These are phyloP conservation scores for Boletellus ananiceps DNA, from an alignment of 768 basidiomycete species.

Conservation along the genomic window DNA sequence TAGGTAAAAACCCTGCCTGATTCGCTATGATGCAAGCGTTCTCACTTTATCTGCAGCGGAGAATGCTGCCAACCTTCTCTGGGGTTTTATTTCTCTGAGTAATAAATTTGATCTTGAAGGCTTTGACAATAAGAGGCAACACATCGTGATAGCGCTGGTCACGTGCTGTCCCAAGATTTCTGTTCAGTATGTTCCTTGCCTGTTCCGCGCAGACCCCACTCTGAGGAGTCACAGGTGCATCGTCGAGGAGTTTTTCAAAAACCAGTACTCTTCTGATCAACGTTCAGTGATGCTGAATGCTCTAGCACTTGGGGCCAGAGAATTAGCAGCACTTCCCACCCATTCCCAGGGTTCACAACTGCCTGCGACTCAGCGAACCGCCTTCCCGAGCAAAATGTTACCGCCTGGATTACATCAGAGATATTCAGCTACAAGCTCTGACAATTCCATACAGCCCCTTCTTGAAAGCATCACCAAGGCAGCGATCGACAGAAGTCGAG, in stretches of 20 bases:
- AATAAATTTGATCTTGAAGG: slow-evolving; percentile 80
- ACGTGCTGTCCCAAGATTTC: slow-evolving; percentile 72
- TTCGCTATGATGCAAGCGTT: slow-evolving; percentile 1
- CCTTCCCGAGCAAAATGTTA: slow-evolving; percentile 81
- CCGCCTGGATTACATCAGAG: slow-evolving; percentile 67
- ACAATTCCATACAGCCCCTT: slow-evolving; percentile 47
- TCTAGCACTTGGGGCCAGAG: slow-evolving; percentile 79
- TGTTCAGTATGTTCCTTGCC: slow-evolving; percentile 61
- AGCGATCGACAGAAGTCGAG: slow-evolving; percentile 59
- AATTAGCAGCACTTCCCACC: slow-evolving; percentile 55
- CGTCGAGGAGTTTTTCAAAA: slow-evolving; percentile 91
- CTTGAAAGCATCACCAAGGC: slow-evolving; percentile 58
- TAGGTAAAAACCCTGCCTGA: slow-evolving; percentile 46
- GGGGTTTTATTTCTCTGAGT: slow-evolving; percentile 68
- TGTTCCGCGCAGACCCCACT: neutral
- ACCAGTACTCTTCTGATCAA: slow-evolving; percentile 86
- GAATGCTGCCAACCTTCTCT: slow-evolving; percentile 79
- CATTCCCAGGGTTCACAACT: slow-evolving; percentile 27
- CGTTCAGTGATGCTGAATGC: slow-evolving; percentile 83
- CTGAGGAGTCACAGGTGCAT: slow-evolving; percentile 50
- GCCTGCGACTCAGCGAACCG: slow-evolving; percentile 32
- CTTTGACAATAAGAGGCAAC: slow-evolving; percentile 75
- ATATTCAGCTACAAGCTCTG: slow-evolving; percentile 47
- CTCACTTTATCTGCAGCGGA: slow-evolving; percentile 55
- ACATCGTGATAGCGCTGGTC: slow-evolving; percentile 73